phyloP scores from a whole-genome alignment of 2,329 filamentous ascomycete species.

The Aspergillus eucalypticola region DNA sequence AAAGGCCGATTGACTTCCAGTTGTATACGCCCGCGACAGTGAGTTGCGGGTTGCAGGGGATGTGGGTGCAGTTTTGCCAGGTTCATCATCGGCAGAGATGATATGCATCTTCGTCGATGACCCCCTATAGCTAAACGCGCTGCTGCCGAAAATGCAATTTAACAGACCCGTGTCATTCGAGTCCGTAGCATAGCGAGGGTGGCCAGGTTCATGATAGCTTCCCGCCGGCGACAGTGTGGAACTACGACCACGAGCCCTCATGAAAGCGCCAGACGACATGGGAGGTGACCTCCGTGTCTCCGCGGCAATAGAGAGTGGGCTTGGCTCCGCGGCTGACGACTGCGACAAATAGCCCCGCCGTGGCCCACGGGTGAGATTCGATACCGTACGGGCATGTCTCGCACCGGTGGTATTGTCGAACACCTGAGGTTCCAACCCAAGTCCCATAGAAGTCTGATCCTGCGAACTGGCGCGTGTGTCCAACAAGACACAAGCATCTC shows the following conservation, averaged over 20 bases:
- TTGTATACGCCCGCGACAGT: conserved; percentile 41
- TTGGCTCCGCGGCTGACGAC: conserved; percentile 36
- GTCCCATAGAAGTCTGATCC: conserved; percentile 32
- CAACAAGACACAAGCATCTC: conserved; percentile 49
- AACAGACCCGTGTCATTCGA: conserved; percentile 54
- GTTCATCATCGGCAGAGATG: conserved; percentile 46
- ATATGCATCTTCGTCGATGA: conserved; percentile 63
- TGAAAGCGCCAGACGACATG: conserved; percentile 40
- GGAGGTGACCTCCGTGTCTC: conserved; percentile 35
- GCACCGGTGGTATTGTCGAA: conserved; percentile 29
- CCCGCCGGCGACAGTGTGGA: conserved; percentile 45
- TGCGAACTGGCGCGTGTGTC: conserved; percentile 40
- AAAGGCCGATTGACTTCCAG: conserved; percentile 35
- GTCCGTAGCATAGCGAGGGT: conserved; percentile 44
- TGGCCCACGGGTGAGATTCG: conserved; percentile 39
- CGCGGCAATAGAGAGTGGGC: conserved; percentile 34
- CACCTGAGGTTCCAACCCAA: conserved; percentile 38
- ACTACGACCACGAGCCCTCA: conserved; percentile 46
- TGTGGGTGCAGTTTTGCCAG: conserved; percentile 23
- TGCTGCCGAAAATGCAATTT: conserved; percentile 63
- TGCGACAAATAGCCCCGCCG: conserved; percentile 38
- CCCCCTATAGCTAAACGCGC: conserved; percentile 58
- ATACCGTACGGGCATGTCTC: conserved; percentile 40
- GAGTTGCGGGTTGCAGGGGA: conserved; percentile 36
- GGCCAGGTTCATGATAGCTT: conserved; percentile 35